These are phyloP conservation scores for Penicillium lagena DNA, from an alignment of 495 filamentous ascomycete species.

Conservation along the genomic window DNA sequence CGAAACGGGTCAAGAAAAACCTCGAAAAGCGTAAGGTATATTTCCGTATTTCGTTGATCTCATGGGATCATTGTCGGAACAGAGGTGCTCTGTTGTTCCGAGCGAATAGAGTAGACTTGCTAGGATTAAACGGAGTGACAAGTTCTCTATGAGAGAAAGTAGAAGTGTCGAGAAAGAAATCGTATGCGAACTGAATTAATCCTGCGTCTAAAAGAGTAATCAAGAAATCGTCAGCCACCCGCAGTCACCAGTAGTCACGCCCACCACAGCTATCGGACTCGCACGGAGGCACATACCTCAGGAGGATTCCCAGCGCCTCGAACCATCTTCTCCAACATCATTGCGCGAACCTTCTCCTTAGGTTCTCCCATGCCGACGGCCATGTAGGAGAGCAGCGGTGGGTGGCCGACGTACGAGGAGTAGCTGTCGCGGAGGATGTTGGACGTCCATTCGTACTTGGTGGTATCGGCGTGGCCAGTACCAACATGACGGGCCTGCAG, in stretches of 20 bases:
- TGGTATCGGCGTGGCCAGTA: slow-evolving; percentile 97
- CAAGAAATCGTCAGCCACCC: background rate
- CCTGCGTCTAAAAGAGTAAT: background rate
- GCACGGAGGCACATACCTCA: slow-evolving; percentile 31
- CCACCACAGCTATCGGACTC: no score
- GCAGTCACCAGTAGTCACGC: no score
- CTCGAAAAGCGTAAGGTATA: no score
- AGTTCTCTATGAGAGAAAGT: background rate
- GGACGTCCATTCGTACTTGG: slow-evolving; percentile 88
- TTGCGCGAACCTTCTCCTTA: slow-evolving; percentile 68
- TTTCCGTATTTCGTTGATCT: no score
- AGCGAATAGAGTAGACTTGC: no score
- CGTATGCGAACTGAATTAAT: background rate
- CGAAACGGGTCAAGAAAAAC: no score
- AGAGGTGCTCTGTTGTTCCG: no score
- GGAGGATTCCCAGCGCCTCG: slow-evolving; percentile 83
- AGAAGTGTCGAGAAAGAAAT: background rate
- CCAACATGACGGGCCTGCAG: slow-evolving; percentile 92
- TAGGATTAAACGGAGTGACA: no score
- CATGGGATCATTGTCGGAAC: no score
- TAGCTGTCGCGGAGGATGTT: slow-evolving; percentile 86
- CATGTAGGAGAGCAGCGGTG: slow-evolving; percentile 83
- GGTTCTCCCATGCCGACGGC: slow-evolving; percentile 80
- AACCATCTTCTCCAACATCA: slow-evolving; percentile 89
- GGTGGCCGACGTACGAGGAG: slow-evolving; percentile 82